Percentiles rank a stretch among this genome's conserved stretches.
Evolutionary conservation across 306 rosid species (phyloP).

Genomic region (Hylodesmum podocarpum): DNA sequence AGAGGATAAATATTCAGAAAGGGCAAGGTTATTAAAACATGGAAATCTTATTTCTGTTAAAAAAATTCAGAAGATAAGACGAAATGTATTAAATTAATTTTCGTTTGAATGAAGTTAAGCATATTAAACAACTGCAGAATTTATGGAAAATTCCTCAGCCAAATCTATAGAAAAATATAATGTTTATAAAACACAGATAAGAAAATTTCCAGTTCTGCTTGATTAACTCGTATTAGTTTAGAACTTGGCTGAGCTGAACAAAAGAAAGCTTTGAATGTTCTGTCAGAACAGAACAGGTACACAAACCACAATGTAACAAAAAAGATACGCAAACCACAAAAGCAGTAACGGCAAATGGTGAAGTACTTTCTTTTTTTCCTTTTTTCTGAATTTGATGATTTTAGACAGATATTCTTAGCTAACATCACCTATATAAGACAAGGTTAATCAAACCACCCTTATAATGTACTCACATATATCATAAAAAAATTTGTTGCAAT

Average conservation of each 20-base stretch:
- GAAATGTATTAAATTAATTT: neutral
- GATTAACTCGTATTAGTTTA: conserved; percentile 3
- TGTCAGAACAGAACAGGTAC: conserved; percentile 10
- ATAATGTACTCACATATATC: neutral
- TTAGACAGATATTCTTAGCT: conserved; percentile 13
- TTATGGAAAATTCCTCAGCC: neutral
- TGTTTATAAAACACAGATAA: neutral
- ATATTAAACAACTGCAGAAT: neutral
- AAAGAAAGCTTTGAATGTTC: neutral
- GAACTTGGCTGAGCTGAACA: neutral
- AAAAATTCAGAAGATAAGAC: conserved; percentile 11
- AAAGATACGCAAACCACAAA: conserved; percentile 15
- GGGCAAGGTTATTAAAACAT: conserved; percentile 4
- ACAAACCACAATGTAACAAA: neutral
- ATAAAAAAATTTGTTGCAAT: neutral
- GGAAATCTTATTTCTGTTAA: neutral
- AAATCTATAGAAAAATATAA: neutral
- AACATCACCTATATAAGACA: conserved; percentile 13
- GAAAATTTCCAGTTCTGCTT: neutral
- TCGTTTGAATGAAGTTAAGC: neutral
- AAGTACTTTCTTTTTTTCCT: neutral
- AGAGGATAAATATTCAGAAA: neutral
- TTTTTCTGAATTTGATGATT: neutral
- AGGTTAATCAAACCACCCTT: conserved; percentile 17
- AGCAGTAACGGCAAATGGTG: neutral